Conservation (phyloP, 805 yeast genomes). For the Metschnikowia gruessii region DNA sequence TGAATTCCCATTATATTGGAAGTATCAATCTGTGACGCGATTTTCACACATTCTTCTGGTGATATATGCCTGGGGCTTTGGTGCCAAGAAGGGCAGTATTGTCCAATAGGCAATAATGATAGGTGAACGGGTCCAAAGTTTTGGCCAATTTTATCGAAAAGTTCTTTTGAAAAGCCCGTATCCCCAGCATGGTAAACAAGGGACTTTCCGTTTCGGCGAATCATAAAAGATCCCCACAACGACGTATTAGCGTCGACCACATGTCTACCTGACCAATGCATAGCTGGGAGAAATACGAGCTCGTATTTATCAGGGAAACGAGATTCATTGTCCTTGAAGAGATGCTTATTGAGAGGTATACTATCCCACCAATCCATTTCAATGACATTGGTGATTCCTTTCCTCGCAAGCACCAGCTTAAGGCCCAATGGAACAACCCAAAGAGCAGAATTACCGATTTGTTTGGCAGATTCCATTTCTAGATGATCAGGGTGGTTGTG, state of each 20-base stretch:
- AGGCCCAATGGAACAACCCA: slow-evolving; percentile 93
- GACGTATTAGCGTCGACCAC: slow-evolving; percentile 77
- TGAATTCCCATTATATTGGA: slow-evolving; percentile 79
- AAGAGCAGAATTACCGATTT: slow-evolving; percentile 52
- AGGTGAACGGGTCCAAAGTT: slow-evolving; percentile 56
- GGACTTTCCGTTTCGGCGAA: slow-evolving; percentile 65
- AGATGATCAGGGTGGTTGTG: slow-evolving; percentile 97
- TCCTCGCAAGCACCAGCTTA: slow-evolving; percentile 51
- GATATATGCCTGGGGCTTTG: slow-evolving; percentile 84
- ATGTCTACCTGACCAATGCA: slow-evolving; percentile 95
- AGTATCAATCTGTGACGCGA: slow-evolving; percentile 61
- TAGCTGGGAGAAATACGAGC: slow-evolving; percentile 86
- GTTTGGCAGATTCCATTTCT: slow-evolving; percentile 56
- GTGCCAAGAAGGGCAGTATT: slow-evolving; percentile 94
- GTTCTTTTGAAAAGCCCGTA: slow-evolving; percentile 79
- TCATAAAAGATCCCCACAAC: slow-evolving; percentile 85
- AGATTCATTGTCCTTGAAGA: slow-evolving; percentile 31
- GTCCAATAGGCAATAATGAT: slow-evolving; percentile 88
- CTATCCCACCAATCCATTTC: slow-evolving; percentile 95
- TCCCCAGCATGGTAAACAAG: slow-evolving; percentile 91
- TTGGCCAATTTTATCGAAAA: slow-evolving; percentile 64
- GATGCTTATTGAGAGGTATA: slow-evolving; percentile 35
- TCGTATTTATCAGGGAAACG: slow-evolving; percentile 54
- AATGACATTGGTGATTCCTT: slow-evolving; percentile 58
- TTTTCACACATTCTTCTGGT: slow-evolving; percentile 72